Percentiles rank a stretch among this genome's conserved stretches.
Conservation (phyloP, 1,139 yeast genomes). For the Pichia sp. region DNA sequence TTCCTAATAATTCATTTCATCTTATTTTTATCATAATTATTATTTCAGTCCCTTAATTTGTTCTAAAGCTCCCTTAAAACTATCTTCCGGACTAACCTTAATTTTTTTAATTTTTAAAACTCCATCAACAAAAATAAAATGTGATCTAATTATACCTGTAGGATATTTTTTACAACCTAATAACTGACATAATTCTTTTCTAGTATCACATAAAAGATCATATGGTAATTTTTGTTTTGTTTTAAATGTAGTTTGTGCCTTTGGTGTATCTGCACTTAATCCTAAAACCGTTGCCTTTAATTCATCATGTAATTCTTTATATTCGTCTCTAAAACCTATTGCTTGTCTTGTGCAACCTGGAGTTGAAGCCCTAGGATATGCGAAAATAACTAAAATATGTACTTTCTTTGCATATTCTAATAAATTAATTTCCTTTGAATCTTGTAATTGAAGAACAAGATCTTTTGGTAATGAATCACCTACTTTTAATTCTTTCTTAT, state of each 20-base stretch:
- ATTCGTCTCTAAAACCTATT: constrained; percentile 73
- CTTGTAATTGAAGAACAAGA: constrained; percentile 59
- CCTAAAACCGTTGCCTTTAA: constrained; percentile 55
- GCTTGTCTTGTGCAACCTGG: constrained; percentile 96
- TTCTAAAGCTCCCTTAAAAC: constrained; percentile 56
- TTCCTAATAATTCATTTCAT: no score
- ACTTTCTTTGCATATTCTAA: constrained; percentile 41
- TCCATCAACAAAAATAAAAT: constrained; percentile 84
- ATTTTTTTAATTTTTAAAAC: constrained; percentile 56
- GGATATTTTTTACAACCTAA: constrained; percentile 81
- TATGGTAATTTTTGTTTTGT: constrained; percentile 67
- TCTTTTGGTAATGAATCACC: constrained; percentile 68
- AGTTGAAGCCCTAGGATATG: constrained; percentile 90
- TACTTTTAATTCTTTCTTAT: constrained; percentile 33
- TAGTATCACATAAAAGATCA: constrained; percentile 71
- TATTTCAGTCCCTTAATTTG: constrained; percentile 36
- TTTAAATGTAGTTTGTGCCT: constrained; percentile 70
- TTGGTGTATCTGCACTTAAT: constrained; percentile 65
- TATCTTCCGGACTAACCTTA: constrained; percentile 72
- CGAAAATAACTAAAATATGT: constrained; percentile 55
- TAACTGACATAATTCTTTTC: constrained; percentile 56
- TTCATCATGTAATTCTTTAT: constrained; percentile 39
- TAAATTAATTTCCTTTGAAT: constrained; percentile 52
- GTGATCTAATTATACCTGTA: constrained; percentile 76
- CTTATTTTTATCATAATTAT: not conserved